Base-by-base conservation (phyloP, 2,329 filamentous ascomycete species). In the Neonectria faginata region DNA sequence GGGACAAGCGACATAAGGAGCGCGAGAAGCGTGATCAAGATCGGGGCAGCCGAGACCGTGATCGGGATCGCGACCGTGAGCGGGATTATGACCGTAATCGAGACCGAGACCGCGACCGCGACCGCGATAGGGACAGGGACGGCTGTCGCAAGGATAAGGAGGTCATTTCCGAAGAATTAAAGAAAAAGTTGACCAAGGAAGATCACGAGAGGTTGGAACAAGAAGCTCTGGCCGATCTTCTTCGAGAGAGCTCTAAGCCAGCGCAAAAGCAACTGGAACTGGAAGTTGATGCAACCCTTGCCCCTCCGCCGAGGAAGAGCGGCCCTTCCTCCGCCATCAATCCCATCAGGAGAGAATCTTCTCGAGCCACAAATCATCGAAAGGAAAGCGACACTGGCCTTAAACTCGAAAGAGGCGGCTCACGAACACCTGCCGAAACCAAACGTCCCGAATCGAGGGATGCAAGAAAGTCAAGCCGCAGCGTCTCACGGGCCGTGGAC, bases 281-380 rank as follows among this genome's bases (percentile, higher is more conserved):
- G 50, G 87, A 89, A 67, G 79, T 88, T 42, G 87, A 89, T 64
- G 80, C 84, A 54, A 82, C 84, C 14, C 77, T 89, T 27, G 84
- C 82, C 2, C 87, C 87, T 3, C 87, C 87, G 1, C 87, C 86
- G 2, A 79, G 81, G 75, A 81, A 84, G 79, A 52, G 83, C 74
- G 79, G 76, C 3, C 86, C 86, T 0, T 84, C 84, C 5, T 89
- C 87, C 20, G 87, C 87, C 31, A 89, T 89, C 62, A 83, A 87
- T 60, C 87, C 87, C 2, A 85, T 88, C 56, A 75, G 78, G 45
- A 76, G 78, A 54, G 82, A 85, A 16, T 80, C 83, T 3, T 75
- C 82, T 6, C 84, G 83, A 69, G 73, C 77, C 12, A 61, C 78
- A 0, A 81, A 84, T 20, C 64, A 75, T 7, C 84, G 80, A 67